Base-by-base conservation (phyloP, 345 rosid genomes). In the Linum usitatissimum region DNA sequence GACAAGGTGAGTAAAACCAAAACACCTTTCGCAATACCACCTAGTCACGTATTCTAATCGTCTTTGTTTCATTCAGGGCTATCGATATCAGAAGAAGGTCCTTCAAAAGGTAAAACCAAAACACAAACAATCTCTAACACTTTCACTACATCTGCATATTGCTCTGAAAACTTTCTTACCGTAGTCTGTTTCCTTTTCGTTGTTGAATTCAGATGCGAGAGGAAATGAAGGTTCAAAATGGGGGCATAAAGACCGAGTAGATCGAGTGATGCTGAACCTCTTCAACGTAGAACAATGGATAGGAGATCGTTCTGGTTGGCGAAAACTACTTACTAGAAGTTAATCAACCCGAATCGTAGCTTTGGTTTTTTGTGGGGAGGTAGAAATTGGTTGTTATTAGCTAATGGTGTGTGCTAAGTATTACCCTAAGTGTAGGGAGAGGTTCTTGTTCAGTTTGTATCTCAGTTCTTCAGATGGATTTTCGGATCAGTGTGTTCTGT, bases 1-100 rank as follows among this genome's bases (percentile, higher is more conserved):
- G 55, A 69, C 12, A 69, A 58, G 60, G 68, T 69, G 34, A 64
- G 20, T 55, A 55, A 21, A 55, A 55, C 30, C 59, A 9, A 13
- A n/a, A 55, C 23, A 55, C 12, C 20, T 14, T 55, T 28, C 18
- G 30, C 59, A 20, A 55, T 55, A 19, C 8, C 18, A 0, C 5
- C 38, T 34, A 7, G 8, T 55, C 30, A 55, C 14, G 65, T 55
- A 15, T 18, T 23, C 28, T 6, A 6, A 39, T 18, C 17, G 9
- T 6, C 19, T 18, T 20, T 20, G 5, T 17, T 42, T 48, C 31
- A 45, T 66, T 56, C 59, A 66, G 70, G 70, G 70, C 5, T 66
- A 66, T 36, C 64, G 64, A 13, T 31, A 19, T 40, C 34, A 51
- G 6, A 66, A 60, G 18, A 55, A 40, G 55, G 36, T 13, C 48